These are phyloP conservation scores for Dendrobium catenatum DNA, from an alignment of 106 monocot species.

Conservation along the genomic window DNA sequence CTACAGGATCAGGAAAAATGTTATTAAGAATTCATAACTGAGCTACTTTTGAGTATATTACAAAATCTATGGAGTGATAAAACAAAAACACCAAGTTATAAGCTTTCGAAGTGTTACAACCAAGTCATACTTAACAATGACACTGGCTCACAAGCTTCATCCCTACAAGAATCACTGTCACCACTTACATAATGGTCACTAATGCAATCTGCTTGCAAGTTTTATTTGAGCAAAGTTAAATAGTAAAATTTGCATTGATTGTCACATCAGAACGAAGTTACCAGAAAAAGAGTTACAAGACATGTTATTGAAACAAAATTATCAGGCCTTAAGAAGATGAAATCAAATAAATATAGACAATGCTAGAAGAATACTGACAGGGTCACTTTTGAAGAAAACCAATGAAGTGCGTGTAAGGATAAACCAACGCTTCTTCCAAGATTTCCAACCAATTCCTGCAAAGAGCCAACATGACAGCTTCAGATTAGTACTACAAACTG, in stretches of 20 bases:
- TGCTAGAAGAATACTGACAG: conserved; percentile 47
- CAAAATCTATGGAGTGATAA: background rate
- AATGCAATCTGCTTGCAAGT: background rate
- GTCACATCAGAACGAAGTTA: background rate
- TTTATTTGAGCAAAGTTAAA: background rate
- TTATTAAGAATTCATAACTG: background rate
- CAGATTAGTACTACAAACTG: background rate
- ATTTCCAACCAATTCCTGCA: conserved; percentile 98
- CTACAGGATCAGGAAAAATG: background rate
- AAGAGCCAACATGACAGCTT: background rate
- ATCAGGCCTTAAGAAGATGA: background rate
- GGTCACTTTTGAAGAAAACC: conserved; percentile 98
- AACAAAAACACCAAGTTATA: background rate
- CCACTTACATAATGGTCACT: background rate
- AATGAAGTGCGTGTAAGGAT: conserved; percentile 95
- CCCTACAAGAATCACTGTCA: background rate
- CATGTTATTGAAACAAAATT: background rate
- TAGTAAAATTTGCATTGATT: background rate
- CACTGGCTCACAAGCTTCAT: background rate
- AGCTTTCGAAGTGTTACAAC: background rate
- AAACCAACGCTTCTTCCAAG: conserved; percentile 99
- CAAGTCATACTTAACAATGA: background rate
- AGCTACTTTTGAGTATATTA: background rate
- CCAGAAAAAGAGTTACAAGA: background rate
- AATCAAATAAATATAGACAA: background rate